Conservation (phyloP, 1,139 yeast genomes). For the Hyphopichia pseudoburtonii region DNA sequence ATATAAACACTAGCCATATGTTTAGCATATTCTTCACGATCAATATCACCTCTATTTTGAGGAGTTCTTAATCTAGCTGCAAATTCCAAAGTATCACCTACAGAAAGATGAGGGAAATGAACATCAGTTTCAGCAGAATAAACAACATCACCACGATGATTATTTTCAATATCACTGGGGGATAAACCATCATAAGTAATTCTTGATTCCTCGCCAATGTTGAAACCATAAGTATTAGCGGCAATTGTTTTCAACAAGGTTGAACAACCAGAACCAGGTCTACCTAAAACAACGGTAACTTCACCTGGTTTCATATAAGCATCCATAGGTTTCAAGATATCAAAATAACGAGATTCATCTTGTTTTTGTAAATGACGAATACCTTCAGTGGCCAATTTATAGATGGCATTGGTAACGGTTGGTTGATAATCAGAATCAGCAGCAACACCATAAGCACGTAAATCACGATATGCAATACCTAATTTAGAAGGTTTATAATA, state of each 20-base stretch:
- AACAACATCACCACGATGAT: slow-evolving; percentile 49
- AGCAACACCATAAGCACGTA: slow-evolving; percentile 75
- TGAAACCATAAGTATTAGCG: slow-evolving; percentile 35
- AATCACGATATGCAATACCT: slow-evolving; percentile 67
- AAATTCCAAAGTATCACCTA: slow-evolving; percentile 50
- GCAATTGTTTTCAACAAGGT: slow-evolving; percentile 36
- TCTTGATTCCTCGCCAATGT: slow-evolving; percentile 25
- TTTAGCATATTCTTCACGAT: slow-evolving; percentile 39
- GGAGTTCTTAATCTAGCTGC: slow-evolving; percentile 46
- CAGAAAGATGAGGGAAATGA: slow-evolving; percentile 54
- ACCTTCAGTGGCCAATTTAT: slow-evolving; percentile 18
- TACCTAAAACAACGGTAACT: slow-evolving; percentile 35
- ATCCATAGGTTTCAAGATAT: slow-evolving; percentile 36
- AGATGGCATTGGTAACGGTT: slow-evolving; percentile 57
- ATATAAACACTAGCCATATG: slow-evolving; percentile 44
- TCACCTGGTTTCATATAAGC: slow-evolving; percentile 35
- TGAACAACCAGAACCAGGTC: slow-evolving; percentile 41
- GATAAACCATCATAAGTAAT: slow-evolving; percentile 51
- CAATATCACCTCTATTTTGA: slow-evolving; percentile 35
- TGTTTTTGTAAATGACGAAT: slow-evolving; percentile 10
- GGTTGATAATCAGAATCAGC: slow-evolving; percentile 79
- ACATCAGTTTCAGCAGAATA: slow-evolving; percentile 55
- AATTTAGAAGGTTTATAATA: slow-evolving; percentile 61
- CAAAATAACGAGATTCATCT: slow-evolving; percentile 21
- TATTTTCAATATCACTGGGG: slow-evolving; percentile 45